Base-by-base conservation (phyloP, 2,329 filamentous ascomycete genomes). In the Aureobasidium mangrovei region DNA sequence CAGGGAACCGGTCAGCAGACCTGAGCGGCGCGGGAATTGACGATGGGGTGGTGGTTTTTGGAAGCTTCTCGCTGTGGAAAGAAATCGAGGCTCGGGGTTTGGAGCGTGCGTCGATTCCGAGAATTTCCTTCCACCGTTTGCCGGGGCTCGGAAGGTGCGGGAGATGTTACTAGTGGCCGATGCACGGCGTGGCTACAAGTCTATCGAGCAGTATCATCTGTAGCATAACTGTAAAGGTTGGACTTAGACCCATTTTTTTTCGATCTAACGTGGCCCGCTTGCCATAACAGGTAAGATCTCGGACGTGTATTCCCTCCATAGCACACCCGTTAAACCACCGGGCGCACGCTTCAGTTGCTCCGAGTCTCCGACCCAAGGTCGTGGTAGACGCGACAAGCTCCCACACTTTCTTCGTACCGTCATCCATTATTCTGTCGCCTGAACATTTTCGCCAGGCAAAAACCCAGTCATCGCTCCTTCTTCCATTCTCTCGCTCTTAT, bases 391-490 rank as follows among this genome's bases (percentile, higher is more conserved):
- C 47, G 47, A 42, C 39, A 35, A 42, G 47, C 38, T 52, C 40
- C 39, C 49, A 53, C 49, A 53, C 27, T 35, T 29, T 27, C 31
- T 27, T 6, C 47, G 38, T 44, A 38, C 38, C 49, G 40, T 53
- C 49, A 53, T 53, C 49, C 39, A 53, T 53, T 4, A 53, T 53
- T 53, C 40, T 38, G 49, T 44, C 43, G 49, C 49, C 49, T 53
- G 49, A 53, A 53, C 49, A 53, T 53, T 53, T 53, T 53, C 49
- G 49, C 49, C 39, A 38, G 49, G 38, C 35, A 35, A 53, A 53
- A 44, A 53, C 36, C 40, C 49, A 53, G 49, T 53, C 49, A 53
- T 53, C 41, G 18, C 28, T 28, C 33, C 26, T 7, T 44, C 33
- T 42, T 53, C 28, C 12, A 29, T 44, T 53, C 48, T 53, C 40